Conservation (phyloP, 177 flowering plant species). For the Vitis hybrid region DNA sequence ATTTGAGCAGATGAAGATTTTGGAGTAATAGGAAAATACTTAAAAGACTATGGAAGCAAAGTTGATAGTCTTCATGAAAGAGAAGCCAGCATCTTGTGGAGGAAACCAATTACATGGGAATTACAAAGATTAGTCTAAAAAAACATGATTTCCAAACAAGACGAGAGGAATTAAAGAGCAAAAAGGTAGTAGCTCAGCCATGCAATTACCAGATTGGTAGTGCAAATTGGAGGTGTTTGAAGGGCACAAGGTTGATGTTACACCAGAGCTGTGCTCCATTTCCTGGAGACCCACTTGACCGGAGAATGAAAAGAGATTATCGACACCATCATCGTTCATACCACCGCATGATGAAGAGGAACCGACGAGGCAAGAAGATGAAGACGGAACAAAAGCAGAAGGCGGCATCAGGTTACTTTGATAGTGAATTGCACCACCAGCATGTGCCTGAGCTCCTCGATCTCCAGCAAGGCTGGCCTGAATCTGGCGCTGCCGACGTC, state of each 20-base stretch:
- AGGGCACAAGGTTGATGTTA: constrained; percentile 27
- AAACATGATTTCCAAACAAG: neutral
- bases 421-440: constrained; percentile 31
- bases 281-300: constrained; percentile 38
- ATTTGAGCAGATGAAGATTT: too few relatives aligned
- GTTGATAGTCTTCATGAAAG: too few relatives aligned
- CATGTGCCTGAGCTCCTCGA: constrained; percentile 8
- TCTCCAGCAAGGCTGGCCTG: constrained; percentile 45
- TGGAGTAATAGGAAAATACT: too few relatives aligned
- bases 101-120: too few relatives aligned
- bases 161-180: neutral
- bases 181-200: constrained; percentile 6
- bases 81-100: too few relatives aligned
- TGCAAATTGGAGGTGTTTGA: constrained; percentile 35
- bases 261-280: constrained; percentile 24
- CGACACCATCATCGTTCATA: constrained; percentile 18
- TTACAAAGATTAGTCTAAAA: neutral
- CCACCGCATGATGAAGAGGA: constrained; percentile 29
- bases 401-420: constrained; percentile 7
- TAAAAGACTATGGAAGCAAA: too few relatives aligned
- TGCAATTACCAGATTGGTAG: constrained; percentile 49
- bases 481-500: constrained; percentile 82
- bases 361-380: constrained; percentile 18
- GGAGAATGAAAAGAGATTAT: constrained; percentile 32
- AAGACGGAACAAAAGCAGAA: constrained; percentile 12